Evolutionary conservation across 768 basidiomycete genomes (phyloP).

Genomic region (Asterophora lycoperdoides): DNA sequence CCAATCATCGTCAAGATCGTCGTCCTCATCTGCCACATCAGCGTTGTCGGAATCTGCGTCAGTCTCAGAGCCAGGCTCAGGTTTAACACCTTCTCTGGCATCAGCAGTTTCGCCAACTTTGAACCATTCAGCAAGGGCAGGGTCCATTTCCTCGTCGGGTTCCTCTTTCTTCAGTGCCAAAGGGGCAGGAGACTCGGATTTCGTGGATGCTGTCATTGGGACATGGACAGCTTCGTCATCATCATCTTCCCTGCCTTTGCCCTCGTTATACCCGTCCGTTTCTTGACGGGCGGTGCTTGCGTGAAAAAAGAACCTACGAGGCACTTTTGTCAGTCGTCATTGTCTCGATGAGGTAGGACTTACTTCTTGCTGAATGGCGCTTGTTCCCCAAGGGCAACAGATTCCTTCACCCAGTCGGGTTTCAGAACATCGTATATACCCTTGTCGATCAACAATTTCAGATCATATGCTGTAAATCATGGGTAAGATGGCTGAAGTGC

Average conservation of each 20-base stretch:
- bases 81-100: slow-evolving; percentile 22
- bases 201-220: slow-evolving; percentile 2
- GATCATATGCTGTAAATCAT: slow-evolving; percentile 53
- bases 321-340: neutral
- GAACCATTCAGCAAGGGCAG: slow-evolving; percentile 58
- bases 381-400: slow-evolving; percentile 51
- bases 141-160: slow-evolving; percentile 36
- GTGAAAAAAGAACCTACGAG: slow-evolving; percentile 71
- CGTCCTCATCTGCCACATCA: slow-evolving; percentile 40
- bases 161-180: slow-evolving; percentile 16
- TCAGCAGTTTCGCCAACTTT: slow-evolving; percentile 38
- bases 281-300: slow-evolving; percentile 50
- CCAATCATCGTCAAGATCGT: slow-evolving; percentile 40
- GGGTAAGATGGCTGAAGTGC: neutral
- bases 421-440: slow-evolving; percentile 67
- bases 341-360: neutral
- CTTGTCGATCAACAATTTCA: slow-evolving; percentile 68
- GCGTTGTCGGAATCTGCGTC: slow-evolving; percentile 70
- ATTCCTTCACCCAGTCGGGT: slow-evolving; percentile 81
- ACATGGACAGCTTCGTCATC: slow-evolving; percentile 18
- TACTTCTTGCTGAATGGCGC: slow-evolving; percentile 70
- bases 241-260: slow-evolving; percentile 26
- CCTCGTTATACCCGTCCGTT: slow-evolving; percentile 48
- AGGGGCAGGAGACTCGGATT: neutral
- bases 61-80: slow-evolving; percentile 51